Base-by-base conservation (phyloP, 2,329 filamentous ascomycete genomes). In the Cladosporium austrohemisphaericum region DNA sequence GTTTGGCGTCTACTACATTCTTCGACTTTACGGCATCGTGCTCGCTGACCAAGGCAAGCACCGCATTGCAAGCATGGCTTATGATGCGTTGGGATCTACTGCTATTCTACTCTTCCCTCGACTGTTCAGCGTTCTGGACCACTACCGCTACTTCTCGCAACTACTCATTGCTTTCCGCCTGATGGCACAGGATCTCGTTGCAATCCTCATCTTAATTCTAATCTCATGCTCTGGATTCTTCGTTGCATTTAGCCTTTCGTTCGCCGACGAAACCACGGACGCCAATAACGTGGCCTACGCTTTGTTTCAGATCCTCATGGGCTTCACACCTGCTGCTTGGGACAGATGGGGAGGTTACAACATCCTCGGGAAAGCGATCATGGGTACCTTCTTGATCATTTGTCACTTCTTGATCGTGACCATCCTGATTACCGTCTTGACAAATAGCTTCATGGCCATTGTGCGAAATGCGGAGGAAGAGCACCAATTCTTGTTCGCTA, bases 81-180 rank as follows among this genome's bases (percentile, higher is more conserved):
- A 95, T 67, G 91, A 97, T 69, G 85, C 95, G n/a, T 77, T 97
- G 29, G 91, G 90, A 1, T 86, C 90, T 2, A 95, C 91, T 60
- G 91, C 91, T 4, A 88, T 97, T 14, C 75, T 97, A 32, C 77
- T 97, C 1, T 85, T 96, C 57, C 92, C 92, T 26, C 85, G 92
- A 37, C 83, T 96, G 13, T 96, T 96, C 71, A 95, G 88, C 51
- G 83, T 95, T 13, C 77, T 97, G 53, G 92, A 97, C 63, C 91
- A 96, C 68, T 95, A 95, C 65, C 87, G 88, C 57, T 96, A 96
- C 70, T 96, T 96, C 66, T 95, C 91, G 1, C 92, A 95, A 68
- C 77, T 97, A 16, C 78, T 96, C 44, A 95, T 96, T 57, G 91
- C 91, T 3, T 95, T 97, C 63, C 83, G 91, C 16, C 81, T 96